Evolutionary conservation across 1,139 yeast species (phyloP).

Genomic region (Hansenula lynferdii): DNA sequence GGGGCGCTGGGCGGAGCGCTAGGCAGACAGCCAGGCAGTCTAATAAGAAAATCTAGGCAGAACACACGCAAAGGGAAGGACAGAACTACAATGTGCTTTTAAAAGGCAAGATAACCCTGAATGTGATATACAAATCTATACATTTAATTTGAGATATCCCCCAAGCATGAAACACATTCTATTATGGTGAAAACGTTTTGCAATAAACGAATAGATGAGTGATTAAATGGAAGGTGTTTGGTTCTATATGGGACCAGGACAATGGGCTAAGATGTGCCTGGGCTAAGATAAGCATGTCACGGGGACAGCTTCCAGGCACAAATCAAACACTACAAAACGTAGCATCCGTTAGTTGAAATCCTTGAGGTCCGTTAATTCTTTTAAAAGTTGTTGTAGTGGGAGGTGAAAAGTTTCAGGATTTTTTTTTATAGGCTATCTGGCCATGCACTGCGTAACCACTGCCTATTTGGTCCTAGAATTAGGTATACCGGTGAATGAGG

Average conservation of each 20-base stretch:
- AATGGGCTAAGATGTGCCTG: slow-evolving; percentile 3
- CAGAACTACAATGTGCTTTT: too few species aligned
- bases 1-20: too few species aligned
- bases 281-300: neutral
- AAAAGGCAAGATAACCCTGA: too few species aligned
- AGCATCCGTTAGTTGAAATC: neutral
- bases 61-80: too few species aligned
- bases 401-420: neutral
- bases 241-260: slow-evolving; percentile 1
- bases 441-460: too few species aligned
- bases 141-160: too few species aligned
- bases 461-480: too few species aligned
- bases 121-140: too few species aligned
- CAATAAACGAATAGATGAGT: slow-evolving; percentile 7
- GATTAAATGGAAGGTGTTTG: slow-evolving; percentile 5
- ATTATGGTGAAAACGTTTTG: slow-evolving; percentile 2
- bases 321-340: slow-evolving; percentile 2
- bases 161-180: slow-evolving; percentile 8
- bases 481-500: too few species aligned
- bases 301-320: neutral
- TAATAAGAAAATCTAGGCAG: too few species aligned
- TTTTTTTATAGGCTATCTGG: too few species aligned
- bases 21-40: too few species aligned
- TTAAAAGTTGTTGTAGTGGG: neutral
- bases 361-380: slow-evolving; percentile 2